Conservation (phyloP, 306 rosid species). For the Medicago truncatula region DNA sequence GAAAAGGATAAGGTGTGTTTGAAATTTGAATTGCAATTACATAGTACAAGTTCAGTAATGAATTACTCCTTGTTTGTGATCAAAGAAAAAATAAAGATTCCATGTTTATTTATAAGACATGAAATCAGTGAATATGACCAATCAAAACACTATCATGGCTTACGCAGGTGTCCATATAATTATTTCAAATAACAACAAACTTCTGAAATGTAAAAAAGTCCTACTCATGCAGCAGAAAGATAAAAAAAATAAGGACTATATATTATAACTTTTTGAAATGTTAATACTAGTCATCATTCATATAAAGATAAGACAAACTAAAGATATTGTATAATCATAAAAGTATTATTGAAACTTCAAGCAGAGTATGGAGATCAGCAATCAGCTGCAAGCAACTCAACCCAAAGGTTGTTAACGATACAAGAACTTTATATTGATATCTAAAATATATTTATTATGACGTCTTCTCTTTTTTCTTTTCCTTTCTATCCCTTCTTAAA, state of each 20-base stretch:
- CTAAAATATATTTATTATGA: constrained; percentile 27
- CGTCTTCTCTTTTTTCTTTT: constrained; percentile 10
- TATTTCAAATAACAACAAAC: neutral
- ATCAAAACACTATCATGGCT: constrained; percentile 4
- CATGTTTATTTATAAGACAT: constrained; percentile 13
- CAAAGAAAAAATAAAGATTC: constrained; percentile 22
- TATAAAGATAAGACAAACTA: constrained; percentile 28
- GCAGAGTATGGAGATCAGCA: constrained; percentile 15
- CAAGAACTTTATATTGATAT: constrained; percentile 22
- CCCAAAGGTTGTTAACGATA: constrained; percentile 14
- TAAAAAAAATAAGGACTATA: constrained; percentile 11
- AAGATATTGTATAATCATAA: neutral
- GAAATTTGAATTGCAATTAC: constrained; percentile 28
- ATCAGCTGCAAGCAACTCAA: constrained; percentile 32
- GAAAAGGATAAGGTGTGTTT: constrained; percentile 28
- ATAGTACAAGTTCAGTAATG: constrained; percentile 18
- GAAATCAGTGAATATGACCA: constrained; percentile 14
- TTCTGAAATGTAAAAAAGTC: neutral
- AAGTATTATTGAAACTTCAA: constrained; percentile 27
- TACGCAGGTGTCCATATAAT: constrained; percentile 1
- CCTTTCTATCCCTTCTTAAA: neutral
- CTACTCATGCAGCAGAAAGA: neutral
- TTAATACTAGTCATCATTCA: neutral
- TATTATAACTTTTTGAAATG: neutral
- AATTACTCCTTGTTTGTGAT: constrained; percentile 3